Conservation (phyloP, 257 asterid genomes). For the Euphrasia confusa region DNA sequence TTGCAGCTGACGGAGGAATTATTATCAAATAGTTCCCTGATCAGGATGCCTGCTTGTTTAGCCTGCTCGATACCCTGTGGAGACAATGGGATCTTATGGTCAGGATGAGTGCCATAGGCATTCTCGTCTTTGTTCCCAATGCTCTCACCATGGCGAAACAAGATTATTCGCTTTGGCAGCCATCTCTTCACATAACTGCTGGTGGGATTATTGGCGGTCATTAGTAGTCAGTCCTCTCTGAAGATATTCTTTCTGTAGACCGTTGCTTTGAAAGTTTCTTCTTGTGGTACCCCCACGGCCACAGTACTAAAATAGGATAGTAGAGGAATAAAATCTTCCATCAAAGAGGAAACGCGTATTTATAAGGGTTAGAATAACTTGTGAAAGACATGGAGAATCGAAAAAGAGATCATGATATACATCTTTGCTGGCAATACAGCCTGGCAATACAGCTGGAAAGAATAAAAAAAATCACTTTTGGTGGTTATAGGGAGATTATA, state of each 20-base stretch:
- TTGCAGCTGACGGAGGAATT: conserved; percentile 22
- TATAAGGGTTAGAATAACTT: neutral
- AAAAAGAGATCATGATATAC: neutral
- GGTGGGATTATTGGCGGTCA: neutral
- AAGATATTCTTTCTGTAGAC: neutral
- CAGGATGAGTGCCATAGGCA: conserved; percentile 36
- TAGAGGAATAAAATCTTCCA: neutral
- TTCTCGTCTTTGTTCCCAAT: conserved; percentile 42
- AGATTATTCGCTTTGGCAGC: conserved; percentile 61
- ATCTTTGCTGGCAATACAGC: neutral
- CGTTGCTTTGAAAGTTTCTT: neutral
- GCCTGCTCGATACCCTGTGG: conserved; percentile 49
- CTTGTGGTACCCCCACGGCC: neutral
- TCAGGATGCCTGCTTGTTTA: conserved; percentile 32
- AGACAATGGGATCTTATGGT: conserved; percentile 46
- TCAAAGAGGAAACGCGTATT: neutral
- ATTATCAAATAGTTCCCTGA: conserved; percentile 35
- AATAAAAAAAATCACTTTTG: neutral
- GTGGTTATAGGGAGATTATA: neutral
- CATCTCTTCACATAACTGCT: conserved; percentile 13
- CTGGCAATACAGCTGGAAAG: conserved; percentile 11
- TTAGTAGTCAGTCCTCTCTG: neutral
- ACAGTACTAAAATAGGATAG: neutral
- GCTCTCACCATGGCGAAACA: conserved; percentile 68
- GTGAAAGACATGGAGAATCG: neutral